A percentile compares a stretch with the other conserved stretches of the same genome.
phyloP scores from a whole-genome alignment of 768 basidiomycete species.

The Podaxis rugospora region DNA sequence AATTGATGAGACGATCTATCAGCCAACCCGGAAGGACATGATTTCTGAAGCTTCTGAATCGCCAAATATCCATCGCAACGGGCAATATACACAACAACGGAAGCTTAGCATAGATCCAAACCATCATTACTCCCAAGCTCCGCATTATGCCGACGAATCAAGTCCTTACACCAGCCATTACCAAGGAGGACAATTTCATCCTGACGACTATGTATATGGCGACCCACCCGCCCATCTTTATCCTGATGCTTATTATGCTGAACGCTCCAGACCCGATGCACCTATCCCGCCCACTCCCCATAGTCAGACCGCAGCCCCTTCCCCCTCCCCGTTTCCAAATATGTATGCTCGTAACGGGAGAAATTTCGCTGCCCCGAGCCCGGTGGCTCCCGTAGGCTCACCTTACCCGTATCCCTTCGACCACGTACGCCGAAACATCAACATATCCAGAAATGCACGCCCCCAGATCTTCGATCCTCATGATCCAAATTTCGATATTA shows the following conservation, averaged over 20 bases:
- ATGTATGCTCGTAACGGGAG: slow-evolving; percentile 36
- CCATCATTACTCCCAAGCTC: not conserved
- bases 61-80: not conserved
- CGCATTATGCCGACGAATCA: slow-evolving; percentile 8
- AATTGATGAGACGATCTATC: slow-evolving; percentile 6
- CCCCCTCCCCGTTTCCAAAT: slow-evolving; percentile 54
- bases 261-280: slow-evolving; percentile 55
- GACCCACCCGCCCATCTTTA: slow-evolving; percentile 23
- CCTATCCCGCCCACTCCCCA: slow-evolving; percentile 81
- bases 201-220: slow-evolving; percentile 46
- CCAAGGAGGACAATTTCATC: slow-evolving; percentile 15
- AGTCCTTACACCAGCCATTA: slow-evolving; percentile 6
- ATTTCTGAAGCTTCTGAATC: not conserved
- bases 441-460: slow-evolving; percentile 25
- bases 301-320: slow-evolving; percentile 68
- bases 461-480: slow-evolving; percentile 25
- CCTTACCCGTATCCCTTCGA: slow-evolving; percentile 78
- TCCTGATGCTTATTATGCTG: slow-evolving; percentile 16
- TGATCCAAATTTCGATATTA: slow-evolving; percentile 30
- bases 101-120: slow-evolving; percentile 6
- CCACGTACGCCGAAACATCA: slow-evolving; percentile 57
- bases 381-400: slow-evolving; percentile 58
- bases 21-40: not conserved
- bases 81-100: not conserved
- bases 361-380: slow-evolving; percentile 41